Base-by-base conservation (phyloP, 306 rosid species). In the Calophaca sinica region DNA sequence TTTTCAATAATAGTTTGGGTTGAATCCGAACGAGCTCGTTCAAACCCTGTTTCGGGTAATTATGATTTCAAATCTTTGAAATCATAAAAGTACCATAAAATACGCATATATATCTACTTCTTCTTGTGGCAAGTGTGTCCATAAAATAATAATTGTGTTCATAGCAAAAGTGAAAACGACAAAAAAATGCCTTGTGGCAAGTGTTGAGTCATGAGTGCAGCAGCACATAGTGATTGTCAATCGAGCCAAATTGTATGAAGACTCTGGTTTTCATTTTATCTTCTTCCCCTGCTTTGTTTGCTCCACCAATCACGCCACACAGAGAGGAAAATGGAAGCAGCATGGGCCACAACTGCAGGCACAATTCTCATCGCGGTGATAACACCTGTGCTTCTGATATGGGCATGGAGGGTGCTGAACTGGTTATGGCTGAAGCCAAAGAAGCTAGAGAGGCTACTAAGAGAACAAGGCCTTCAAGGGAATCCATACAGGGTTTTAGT, bases 361-460 rank as follows among this genome's bases (percentile, higher is more conserved):
- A 4, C 4, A 33, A 4, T 35, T 7, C 35, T 7, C 11, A 42
- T 42, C 3, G 3, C 42, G 7, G 42, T 42, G 2, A 7, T 52
- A 2, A 33, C 29, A 15, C 12, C 49, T 13, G 9, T 2, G 9
- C 9, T 42, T 9, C 10, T n/a, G 0, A 5, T 52, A 5, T 81
- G 76, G 74, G 54, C 20, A 69, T 87, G 96, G 96, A 86, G 39
- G 11, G 35, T 72, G 57, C 14, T 86, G 52, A 79, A 71, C 5
- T 67, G 78, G 89, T 29, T 82, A 10, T 90, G 93, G 93, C 9
- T 89, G 10, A 78, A 26, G 35, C 96, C 96, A 0, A 89, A 82
- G 76, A 80, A 36, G 15, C 67, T 88, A 1, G 96, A 90, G 49
- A 80, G 45, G 38, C 7, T 39, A 0, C 67, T 88, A 7, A 82